Base-by-base conservation (phyloP, 192 early-diverging fungal species). In the Podila epicladia region DNA sequence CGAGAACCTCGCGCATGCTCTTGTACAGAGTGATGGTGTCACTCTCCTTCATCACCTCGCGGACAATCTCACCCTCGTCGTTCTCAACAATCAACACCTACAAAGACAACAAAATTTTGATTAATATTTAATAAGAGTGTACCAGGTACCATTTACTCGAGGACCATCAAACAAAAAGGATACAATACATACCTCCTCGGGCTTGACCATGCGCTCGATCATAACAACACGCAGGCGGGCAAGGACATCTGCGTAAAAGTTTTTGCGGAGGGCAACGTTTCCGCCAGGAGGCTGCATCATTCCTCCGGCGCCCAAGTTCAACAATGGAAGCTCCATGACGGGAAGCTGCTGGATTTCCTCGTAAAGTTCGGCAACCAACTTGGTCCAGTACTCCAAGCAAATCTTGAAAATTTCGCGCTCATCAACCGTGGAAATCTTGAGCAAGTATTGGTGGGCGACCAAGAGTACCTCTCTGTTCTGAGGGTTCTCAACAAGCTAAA, bases 131-230 rank as follows among this genome's bases (percentile, higher is more conserved):
- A 48, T 26, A 69, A n/a, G 35, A 33, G 5, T 22, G 0, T 53
- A 7, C 50, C 17, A n/a, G n/a, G n/a, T n/a, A n/a, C n/a, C n/a
- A n/a, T 6, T n/a, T 22, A 53, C 50, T 53, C n/a, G 19, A 53
- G 29, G 22, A 60, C 8, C 19, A 33, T 19, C 29, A 61, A 67
- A 17, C 11, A n/a, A 31, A 59, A 9, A 20, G 5, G 33, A 70
- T 22, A 71, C 17, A 58, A 37, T 35, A 62, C 72, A 59, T 73
- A 94, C 95, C 87, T 99, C 98, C 83, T 99, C 97, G 37, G 98
- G 98, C 64, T 96, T 95, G 37, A 97, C 97, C 98, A 99, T 99
- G 65, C 94, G 89, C 79, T 97, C 96, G 75, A 99, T 99, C 96
- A 99, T 97, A 24, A 98, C 96, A 11, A 93, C 86, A 57, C 98